Base-by-base conservation (phyloP, 1,284 basidiomycete genomes). In the Boletus albobrunnescens region DNA sequence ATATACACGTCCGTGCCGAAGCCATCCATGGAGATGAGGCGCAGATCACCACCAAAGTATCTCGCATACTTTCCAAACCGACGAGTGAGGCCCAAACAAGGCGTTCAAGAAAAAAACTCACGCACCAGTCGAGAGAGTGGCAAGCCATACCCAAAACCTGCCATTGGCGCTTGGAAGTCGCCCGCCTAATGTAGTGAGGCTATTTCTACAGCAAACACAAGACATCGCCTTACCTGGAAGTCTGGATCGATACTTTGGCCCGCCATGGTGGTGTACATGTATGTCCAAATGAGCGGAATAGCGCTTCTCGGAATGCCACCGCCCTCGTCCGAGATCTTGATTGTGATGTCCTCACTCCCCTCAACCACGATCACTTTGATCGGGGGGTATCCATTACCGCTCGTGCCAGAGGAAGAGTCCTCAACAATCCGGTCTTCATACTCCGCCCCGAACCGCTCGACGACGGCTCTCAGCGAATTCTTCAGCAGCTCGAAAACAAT, bases 401-500 rank as follows among this genome's bases (percentile, higher is more conserved):
- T 23, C 33, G 22, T 36, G 41, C 39, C 48, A 3, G 11, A 9
- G n/a, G 35, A 26, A 32, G 61, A 35, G 37, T 43, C 50, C 28
- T 41, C 41, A 31, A n/a, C 6, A 26, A 37, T n/a, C 9, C 46
- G 45, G 54, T 85, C 83, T 62, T 93, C 92, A 55, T 82, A 78
- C 46, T 93, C 89, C 3, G 83, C 82, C 1, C 92, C 92, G 65
- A 85, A 92, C 2, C 91, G 82, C 70, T 99, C 96, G 13, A 99
- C 95, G 30, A 97, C 91, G 5, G 96, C 95, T 41, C 95, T 87
- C 7, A 99, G 78, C 19, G 94, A 97, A 75, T 99, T 99, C 69
- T 99, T 99, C 54, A 99, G 78, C n/a, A 99, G 80, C 69, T 99
- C 96, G 65, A 99, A 99, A 57, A 90, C 82, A 71, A 99, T 98